Base-by-base conservation (phyloP, 345 rosid species). In the Conringia planisiliqua region DNA sequence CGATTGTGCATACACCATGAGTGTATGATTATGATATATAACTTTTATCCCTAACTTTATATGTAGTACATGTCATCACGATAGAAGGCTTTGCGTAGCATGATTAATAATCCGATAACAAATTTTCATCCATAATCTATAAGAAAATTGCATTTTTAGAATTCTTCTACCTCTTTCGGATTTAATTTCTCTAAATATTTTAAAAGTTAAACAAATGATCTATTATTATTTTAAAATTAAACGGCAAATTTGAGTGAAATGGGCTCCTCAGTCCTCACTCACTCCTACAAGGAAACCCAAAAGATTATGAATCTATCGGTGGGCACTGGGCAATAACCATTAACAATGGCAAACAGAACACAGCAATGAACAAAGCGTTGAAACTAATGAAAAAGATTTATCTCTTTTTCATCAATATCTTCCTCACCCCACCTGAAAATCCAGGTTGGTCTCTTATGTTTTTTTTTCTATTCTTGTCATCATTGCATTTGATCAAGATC, bases 271-370 rank as follows among this genome's bases (percentile, higher is more conserved):
- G 16, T 66, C 40, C 59, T 74, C 42, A 62, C 17, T 57, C 66
- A 57, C 67, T 33, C 20, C 26, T 67, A 67, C 73, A 27, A 30
- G 1, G 18, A 47, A 57, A 71, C 72, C 60, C 36, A 76, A 66
- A 57, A 58, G 62, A 71, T 77, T 27, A 1, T 77, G 68, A 77
- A 58, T 66, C 60, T 56, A 63, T 27, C 46, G 80, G 80, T 76
- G 80, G 80, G 76, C 75, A 70, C 70, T 32, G 58, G n/a, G 42
- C 72, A 71, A 71, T 22, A 66, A 78, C 79, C 75, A 78, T 51
- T 67, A n/a, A 59, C 78, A 80, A 75, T 86, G 82, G 85, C 78
- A 81, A 79, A 62, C 70, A 66, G 62, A 78, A 39, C 72, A 82
- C 72, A 81, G 48, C 76, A 80, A 39, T 83, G 78, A 59, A 36